A percentile compares a stretch with the other conserved stretches of the same genome.
Evolutionary conservation across 805 yeast genomes (phyloP).

Genomic region (Hanseniaspora hatyaiensis): DNA sequence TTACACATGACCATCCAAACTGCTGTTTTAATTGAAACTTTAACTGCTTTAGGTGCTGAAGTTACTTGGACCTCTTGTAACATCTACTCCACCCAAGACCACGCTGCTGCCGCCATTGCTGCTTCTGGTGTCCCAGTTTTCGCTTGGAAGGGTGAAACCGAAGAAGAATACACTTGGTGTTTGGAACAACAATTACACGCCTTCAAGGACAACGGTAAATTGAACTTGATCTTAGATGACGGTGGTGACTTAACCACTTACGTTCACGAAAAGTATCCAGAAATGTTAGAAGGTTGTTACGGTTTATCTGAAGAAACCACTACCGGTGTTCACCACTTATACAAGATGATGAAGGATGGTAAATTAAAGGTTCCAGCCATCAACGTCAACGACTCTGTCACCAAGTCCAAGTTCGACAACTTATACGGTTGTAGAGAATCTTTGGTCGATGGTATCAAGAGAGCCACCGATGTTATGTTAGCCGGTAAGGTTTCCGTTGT

Average conservation of each 20-base stretch:
- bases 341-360: conserved; percentile 85
- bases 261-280: conserved; percentile 97
- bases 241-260: conserved; percentile 98
- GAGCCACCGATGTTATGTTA: conserved; percentile 99
- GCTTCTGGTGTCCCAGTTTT: conserved; percentile 98
- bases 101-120: conserved; percentile 99
- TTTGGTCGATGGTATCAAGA: conserved; percentile 94
- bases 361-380: conserved; percentile 95
- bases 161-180: conserved; percentile 98
- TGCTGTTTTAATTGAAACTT: conserved; percentile 95
- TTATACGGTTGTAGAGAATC: conserved; percentile 99
- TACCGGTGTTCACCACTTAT: conserved; percentile 98
- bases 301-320: conserved; percentile 99
- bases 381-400: conserved; percentile 96
- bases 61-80: conserved; percentile 99
- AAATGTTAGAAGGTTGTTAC: conserved; percentile 85
- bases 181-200: conserved; percentile 97
- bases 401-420: conserved; percentile 98
- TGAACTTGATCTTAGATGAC: conserved; percentile 94
- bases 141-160: conserved; percentile 99
- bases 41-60: conserved; percentile 96
- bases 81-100: conserved; percentile 99
- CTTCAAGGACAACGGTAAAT: conserved; percentile 88
- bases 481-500: conserved; percentile 99
- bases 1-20: conserved; percentile 99